Conservation (phyloP, 495 filamentous ascomycete species). For the Penicillium nucicola region DNA sequence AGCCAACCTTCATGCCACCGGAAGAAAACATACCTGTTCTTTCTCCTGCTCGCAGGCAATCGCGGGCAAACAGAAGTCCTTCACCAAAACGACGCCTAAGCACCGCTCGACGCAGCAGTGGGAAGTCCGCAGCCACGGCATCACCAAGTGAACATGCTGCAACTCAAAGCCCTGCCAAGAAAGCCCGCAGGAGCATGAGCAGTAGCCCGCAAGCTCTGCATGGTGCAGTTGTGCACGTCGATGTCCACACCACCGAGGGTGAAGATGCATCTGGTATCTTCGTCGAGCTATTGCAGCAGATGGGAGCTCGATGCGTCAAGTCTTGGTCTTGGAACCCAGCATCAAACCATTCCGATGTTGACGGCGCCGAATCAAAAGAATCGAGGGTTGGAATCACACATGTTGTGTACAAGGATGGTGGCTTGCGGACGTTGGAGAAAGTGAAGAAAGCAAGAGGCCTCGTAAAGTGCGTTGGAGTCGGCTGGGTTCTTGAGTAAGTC, state of each 20-base stretch:
- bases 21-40: constrained; percentile 13
- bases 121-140: constrained; percentile 1
- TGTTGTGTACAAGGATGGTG: constrained; percentile 93
- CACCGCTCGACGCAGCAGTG: constrained; percentile 11
- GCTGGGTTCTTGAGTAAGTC: constrained; percentile 82
- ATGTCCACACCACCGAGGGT: constrained; percentile 88
- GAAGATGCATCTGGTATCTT: constrained; percentile 84
- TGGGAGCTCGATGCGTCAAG: constrained; percentile 83
- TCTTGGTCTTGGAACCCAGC: constrained; percentile 81
- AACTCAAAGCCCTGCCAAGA: constrained; percentile 28
- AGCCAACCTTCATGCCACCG: constrained; percentile 17
- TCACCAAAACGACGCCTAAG: constrained; percentile 24
- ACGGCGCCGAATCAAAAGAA: constrained; percentile 28
- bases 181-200: constrained; percentile 23
- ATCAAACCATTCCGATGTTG: constrained; percentile 34
- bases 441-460: constrained; percentile 69
- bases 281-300: constrained; percentile 71
- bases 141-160: constrained; percentile 15
- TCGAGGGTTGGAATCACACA: constrained; percentile 83
- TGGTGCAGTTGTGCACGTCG: constrained; percentile 83
- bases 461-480: constrained; percentile 80
- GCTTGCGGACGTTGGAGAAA: constrained; percentile 82
- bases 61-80: constrained; percentile 17
- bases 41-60: constrained; percentile 25
- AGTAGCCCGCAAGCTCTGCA: constrained; percentile 42